Evolutionary conservation across 805 yeast species (phyloP).

Genomic region (Pichia insulana): DNA sequence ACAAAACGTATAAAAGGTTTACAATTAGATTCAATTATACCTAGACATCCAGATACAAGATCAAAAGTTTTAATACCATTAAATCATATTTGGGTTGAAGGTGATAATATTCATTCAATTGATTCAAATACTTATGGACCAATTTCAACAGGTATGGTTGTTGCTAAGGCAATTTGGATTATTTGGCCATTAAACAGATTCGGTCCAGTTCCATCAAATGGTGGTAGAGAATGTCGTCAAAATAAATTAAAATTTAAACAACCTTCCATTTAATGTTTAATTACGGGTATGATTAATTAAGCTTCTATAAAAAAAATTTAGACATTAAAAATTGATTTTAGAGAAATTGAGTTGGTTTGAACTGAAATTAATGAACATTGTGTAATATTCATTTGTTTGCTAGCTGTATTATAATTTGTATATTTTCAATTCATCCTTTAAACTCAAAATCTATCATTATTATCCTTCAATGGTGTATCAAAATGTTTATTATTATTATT

Average conservation of each 20-base stretch:
- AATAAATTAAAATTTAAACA: conserved; percentile 11
- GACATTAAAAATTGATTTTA: too few species aligned
- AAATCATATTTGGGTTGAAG: conserved; percentile 90
- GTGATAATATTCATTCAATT: conserved; percentile 77
- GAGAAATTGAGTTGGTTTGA: too few species aligned
- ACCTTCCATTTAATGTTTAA: background rate
- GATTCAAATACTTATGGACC: conserved; percentile 91
- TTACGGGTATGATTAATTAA: background rate
- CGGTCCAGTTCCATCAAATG: conserved; percentile 36
- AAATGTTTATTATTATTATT: conserved; percentile 17
- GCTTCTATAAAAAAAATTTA: background rate
- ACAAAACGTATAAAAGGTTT: conserved; percentile 74
- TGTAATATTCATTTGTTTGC: too few species aligned
- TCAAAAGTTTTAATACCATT: conserved; percentile 55
- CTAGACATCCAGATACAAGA: conserved; percentile 63
- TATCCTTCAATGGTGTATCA: conserved; percentile 26
- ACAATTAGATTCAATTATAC: conserved; percentile 59
- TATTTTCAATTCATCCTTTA: too few species aligned
- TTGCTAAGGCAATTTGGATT: conserved; percentile 64
- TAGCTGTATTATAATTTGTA: background rate
- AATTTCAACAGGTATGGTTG: conserved; percentile 65
- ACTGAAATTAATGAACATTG: too few species aligned
- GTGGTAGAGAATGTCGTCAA: conserved; percentile 46
- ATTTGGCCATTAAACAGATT: conserved; percentile 62
- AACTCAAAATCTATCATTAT: background rate